Evolutionary conservation across 495 filamentous ascomycete genomes (phyloP).

Genomic region (Usnea hakonensis): DNA sequence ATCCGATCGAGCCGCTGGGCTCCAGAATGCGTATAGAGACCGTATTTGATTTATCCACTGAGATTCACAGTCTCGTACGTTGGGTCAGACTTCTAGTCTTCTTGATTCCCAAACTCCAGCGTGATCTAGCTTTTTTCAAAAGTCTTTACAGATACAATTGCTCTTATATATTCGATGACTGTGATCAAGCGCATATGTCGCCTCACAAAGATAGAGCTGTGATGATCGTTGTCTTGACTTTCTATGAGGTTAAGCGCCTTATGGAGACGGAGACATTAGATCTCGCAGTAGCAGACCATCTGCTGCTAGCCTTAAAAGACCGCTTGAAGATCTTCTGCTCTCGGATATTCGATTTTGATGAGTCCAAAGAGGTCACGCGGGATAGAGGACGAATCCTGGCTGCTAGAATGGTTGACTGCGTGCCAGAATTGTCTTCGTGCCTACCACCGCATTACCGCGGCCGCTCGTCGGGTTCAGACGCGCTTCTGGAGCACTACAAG

Average conservation of each 20-base stretch:
- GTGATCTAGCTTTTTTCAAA: neutral
- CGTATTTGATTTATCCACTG: neutral
- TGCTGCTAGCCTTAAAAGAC: neutral
- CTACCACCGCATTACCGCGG: neutral
- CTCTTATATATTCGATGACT: neutral
- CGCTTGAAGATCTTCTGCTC: neutral
- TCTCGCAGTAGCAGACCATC: neutral
- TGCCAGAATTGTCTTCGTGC: neutral
- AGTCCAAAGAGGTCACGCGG: neutral
- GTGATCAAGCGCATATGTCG: neutral
- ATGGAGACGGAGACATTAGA: neutral
- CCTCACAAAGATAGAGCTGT: neutral
- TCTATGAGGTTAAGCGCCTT: neutral
- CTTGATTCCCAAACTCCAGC: neutral
- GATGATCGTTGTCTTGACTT: neutral
- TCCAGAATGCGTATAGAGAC: too few relatives aligned
- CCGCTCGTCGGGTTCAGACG: neutral
- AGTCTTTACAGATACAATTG: neutral
- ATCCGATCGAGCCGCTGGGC: neutral
- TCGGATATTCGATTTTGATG: neutral
- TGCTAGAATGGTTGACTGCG: neutral
- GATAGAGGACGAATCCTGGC: neutral
- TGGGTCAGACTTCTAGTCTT: neutral
- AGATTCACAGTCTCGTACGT: neutral
- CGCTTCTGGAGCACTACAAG: neutral